Percentiles rank a stretch among this genome's conserved stretches.
Conservation (phyloP, 768 basidiomycete species). For the Lentinus brumalis region DNA sequence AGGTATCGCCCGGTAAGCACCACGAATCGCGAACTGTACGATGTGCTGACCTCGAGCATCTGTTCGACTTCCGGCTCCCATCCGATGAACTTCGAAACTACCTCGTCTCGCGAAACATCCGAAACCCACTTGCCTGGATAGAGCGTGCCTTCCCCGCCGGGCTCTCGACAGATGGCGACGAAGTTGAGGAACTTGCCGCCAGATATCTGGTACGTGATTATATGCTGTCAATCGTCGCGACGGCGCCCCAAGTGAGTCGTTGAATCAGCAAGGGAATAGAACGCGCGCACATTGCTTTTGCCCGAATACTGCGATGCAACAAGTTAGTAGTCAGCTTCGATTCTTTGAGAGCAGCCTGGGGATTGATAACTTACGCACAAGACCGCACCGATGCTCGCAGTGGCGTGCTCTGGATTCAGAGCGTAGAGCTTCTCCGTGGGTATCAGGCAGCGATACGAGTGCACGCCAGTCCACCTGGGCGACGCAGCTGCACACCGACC, state of each 20-base stretch:
- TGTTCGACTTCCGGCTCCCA: conserved; percentile 26
- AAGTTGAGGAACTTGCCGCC: conserved; percentile 20
- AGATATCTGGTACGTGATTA: conserved; percentile 25
- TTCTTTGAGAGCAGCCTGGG: background rate
- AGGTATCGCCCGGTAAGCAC: conserved; percentile 2
- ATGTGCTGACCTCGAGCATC: conserved; percentile 17
- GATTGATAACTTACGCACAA: conserved; percentile 1
- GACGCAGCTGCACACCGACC: conserved; percentile 5
- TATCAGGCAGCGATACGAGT: conserved; percentile 26
- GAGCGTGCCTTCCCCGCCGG: conserved; percentile 14
- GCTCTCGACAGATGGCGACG: conserved; percentile 13
- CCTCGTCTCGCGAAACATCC: conserved; percentile 18
- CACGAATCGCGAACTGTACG: background rate
- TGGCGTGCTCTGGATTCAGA: conserved; percentile 7
- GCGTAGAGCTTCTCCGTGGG: conserved; percentile 16
- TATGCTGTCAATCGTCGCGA: background rate
- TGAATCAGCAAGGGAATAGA: too few relatives aligned
- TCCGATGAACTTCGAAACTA: conserved; percentile 13
- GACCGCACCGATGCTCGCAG: conserved; percentile 5
- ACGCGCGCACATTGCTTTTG: background rate
- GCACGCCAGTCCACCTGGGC: conserved; percentile 24
- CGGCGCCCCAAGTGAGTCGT: too few relatives aligned
- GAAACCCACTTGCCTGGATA: conserved; percentile 21
- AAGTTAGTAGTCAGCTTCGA: background rate
- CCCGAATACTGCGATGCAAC: conserved; percentile 4